Evolutionary conservation across 2,329 filamentous ascomycete genomes (phyloP).

Genomic region (Dactylellina drechsleri): DNA sequence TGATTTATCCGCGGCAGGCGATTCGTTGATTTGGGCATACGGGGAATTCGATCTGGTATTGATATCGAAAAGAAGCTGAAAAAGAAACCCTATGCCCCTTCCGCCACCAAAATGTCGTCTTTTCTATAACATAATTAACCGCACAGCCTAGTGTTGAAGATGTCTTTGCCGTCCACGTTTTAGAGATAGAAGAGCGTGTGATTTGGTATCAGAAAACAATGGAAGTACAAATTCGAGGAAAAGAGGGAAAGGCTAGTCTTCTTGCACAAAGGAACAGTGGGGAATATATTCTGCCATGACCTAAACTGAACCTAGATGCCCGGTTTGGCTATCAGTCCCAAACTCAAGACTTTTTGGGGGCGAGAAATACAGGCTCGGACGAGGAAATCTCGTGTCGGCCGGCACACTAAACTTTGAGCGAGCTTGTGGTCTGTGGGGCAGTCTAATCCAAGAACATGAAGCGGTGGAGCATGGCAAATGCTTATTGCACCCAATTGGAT

Average conservation of each 20-base stretch:
- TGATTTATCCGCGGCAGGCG: not conserved
- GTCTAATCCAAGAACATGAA: too few species aligned
- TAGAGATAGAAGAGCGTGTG: too few species aligned
- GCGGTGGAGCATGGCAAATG: too few species aligned
- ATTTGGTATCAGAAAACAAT: too few species aligned
- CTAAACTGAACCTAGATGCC: not conserved
- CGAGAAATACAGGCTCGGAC: too few species aligned
- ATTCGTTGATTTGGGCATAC: not conserved
- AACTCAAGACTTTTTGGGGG: not conserved
- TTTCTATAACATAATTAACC: constrained; percentile 24
- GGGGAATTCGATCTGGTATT: too few species aligned
- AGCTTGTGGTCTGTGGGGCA: not conserved
- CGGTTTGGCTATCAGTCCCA: too few species aligned
- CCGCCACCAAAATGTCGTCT: constrained; percentile 12
- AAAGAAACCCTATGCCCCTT: constrained; percentile 26
- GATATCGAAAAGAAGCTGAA: not conserved
- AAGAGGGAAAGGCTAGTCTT: not conserved
- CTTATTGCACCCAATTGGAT: too few species aligned
- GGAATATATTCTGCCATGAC: constrained; percentile 18
- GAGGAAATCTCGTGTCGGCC: not conserved
- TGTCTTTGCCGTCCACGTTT: not conserved
- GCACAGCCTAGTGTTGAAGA: not conserved
- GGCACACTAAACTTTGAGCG: not conserved
- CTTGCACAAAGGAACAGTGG: not conserved
- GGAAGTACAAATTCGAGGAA: too few species aligned